Base-by-base conservation (phyloP, 116 monocot genomes). In the Papilionanthe hybrid region DNA sequence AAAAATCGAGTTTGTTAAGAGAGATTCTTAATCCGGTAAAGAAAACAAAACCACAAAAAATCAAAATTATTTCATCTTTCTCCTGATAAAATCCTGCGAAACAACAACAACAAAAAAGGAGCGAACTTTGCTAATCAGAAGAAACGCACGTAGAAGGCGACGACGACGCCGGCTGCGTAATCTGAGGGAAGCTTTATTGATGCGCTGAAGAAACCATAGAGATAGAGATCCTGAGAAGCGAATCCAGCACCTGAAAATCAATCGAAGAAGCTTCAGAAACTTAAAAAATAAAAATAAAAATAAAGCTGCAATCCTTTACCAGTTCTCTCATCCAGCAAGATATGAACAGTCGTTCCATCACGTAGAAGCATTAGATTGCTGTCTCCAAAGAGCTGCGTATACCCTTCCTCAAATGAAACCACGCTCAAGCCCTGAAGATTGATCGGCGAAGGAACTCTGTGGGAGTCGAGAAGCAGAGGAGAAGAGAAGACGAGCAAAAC, bases 311-410 rank as follows among this genome's bases (percentile, higher is more conserved):
- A 71, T n/a, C 3, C 5, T 72, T 71, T 28, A 90, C 96, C 96
- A 77, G 96, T 92, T 79, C 89, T 83, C 83, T 89, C 84, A 69
- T 96, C 92, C 10, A 96, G 94, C 47, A 94, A 84, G 71, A 96
- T 81, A 73, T 91, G 94, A 42, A 96, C 94, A n/a, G 83, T 80
- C 88, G 84, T 92, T 15, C 94, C 92, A 56, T 87, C 89, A 19
- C 89, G 75, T 72, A 85, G 85, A n/a, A 92, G 89, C 89, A 90
- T 86, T 65, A 96, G 88, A 71, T 96, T 96, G 53, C 55, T 60
- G 82, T 92, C 96, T 42, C 96, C 96, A 79, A 96, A 96, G 79
- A 96, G 86, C 89, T 91, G 94, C 12, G 92, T 92, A 88, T 94
- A 94, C 2, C 89, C 89, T 19, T 94, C 96, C 17, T 94, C 89